A percentile compares a stretch with the other conserved stretches of the same genome.
These are phyloP conservation scores for Cercospora berteroae DNA, from an alignment of 2,329 filamentous ascomycete species.

Conservation along the genomic window DNA sequence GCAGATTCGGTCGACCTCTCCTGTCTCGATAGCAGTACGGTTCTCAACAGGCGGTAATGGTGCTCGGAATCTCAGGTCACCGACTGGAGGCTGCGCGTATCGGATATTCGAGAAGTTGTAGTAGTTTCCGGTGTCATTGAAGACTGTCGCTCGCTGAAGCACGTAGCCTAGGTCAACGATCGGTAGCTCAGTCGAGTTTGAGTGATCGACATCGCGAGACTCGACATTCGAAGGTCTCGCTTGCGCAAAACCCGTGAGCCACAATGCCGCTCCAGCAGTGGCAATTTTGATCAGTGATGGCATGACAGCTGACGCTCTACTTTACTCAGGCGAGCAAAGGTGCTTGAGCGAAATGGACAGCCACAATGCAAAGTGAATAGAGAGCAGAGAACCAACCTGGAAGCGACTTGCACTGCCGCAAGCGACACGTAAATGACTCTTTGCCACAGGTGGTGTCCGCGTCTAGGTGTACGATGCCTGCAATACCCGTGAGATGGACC, in stretches of 20 bases:
- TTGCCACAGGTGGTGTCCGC: background rate
- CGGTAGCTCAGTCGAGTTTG: slow-evolving; percentile 35
- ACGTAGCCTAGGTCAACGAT: slow-evolving; percentile 56
- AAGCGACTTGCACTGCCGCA: background rate
- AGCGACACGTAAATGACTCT: background rate
- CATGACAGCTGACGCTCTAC: background rate
- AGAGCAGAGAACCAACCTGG: background rate
- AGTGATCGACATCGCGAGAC: background rate
- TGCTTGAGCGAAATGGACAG: background rate
- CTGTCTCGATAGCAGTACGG: slow-evolving; percentile 46
- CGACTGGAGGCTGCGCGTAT: slow-evolving; percentile 54
- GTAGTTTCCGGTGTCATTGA: slow-evolving; percentile 37
- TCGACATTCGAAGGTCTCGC: background rate
- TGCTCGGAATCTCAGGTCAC: slow-evolving; percentile 51
- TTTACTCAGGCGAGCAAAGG: background rate
- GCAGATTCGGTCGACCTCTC: slow-evolving; percentile 44
- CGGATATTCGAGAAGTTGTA: slow-evolving; percentile 60
- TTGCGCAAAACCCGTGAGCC: background rate
- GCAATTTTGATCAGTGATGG: background rate
- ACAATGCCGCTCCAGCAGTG: background rate
- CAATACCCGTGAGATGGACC: background rate
- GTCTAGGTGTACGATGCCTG: background rate
- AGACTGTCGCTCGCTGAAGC: slow-evolving; percentile 48
- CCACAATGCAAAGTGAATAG: background rate
- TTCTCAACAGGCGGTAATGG: slow-evolving; percentile 43